These are phyloP conservation scores for Calonectria henricotiae DNA, from an alignment of 2,329 filamentous ascomycete species.

Conservation along the genomic window DNA sequence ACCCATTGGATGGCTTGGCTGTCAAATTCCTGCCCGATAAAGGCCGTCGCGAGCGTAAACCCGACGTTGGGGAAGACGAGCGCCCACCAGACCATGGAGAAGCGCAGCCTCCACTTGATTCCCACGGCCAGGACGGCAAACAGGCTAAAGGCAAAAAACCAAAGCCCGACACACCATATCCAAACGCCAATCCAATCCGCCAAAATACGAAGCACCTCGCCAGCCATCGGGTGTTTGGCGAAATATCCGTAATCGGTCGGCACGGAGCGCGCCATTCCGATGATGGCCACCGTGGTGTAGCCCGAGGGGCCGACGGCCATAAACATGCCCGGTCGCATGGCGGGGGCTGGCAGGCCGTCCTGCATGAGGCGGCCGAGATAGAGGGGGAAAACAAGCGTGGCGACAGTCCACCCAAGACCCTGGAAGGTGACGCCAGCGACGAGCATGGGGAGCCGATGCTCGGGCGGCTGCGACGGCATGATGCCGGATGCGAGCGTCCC, in stretches of 20 bases:
- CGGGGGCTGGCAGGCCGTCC: slow-evolving; percentile 50
- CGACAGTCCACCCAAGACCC: slow-evolving; percentile 52
- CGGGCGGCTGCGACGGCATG: slow-evolving; percentile 47
- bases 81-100: slow-evolving; percentile 53
- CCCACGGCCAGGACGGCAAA: slow-evolving; percentile 45
- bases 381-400: slow-evolving; percentile 47
- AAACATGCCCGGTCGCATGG: slow-evolving; percentile 52
- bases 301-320: slow-evolving; percentile 49
- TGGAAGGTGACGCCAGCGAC: slow-evolving; percentile 51
- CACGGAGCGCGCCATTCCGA: slow-evolving; percentile 49
- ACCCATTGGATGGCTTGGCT: slow-evolving; percentile 50
- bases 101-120: slow-evolving; percentile 42
- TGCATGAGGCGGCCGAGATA: slow-evolving; percentile 52
- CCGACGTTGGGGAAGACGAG: slow-evolving; percentile 53
- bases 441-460: slow-evolving; percentile 50
- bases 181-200: slow-evolving; percentile 50
- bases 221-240: slow-evolving; percentile 46
- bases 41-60: slow-evolving; percentile 48
- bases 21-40: slow-evolving; percentile 49
- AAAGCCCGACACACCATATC: slow-evolving; percentile 53
- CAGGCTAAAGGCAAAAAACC: slow-evolving; percentile 51
- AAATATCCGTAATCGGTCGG: slow-evolving; percentile 51
- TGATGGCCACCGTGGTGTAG: slow-evolving; percentile 51
- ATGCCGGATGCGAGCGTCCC: slow-evolving; percentile 50
- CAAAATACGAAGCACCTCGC: slow-evolving; percentile 47